Evolutionary conservation across 2,329 filamentous ascomycete genomes (phyloP), one percentile per base, ranked within the genome.

Genomic region (Metarhizium humberi): DNA sequence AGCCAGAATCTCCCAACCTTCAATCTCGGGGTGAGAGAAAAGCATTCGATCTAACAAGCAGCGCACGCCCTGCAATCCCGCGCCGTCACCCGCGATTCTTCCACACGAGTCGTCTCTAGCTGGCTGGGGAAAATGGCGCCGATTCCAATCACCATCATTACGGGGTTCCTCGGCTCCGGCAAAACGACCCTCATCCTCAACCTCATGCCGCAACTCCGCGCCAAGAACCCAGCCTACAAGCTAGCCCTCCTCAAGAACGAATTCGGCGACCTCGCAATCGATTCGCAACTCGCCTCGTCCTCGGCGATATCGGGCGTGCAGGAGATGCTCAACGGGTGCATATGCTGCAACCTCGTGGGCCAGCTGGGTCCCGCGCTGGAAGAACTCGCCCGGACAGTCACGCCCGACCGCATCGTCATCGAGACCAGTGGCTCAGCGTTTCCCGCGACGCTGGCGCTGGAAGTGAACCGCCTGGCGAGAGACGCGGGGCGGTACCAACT

Each of bases 291-390:
- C 34, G 92, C 94, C 16, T 79, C 87, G 0, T 87, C 87, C 14
- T 83, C 83, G 51, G 85, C 92, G 59, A 91, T 99, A 62, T 87
- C 90, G 1, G 92, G 91, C 55, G 92, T 96, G 4, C 88, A 88
- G 64, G 94, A 99, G 72, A 80, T 99, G 1, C 85, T 99, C 54
- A 95, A 96, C 69, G 94, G 92, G 61, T 97, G 94, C 74, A 97
- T 99, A 72, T 99, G 94, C 81, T 99, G 94, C 76, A 97, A 97
- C 69, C 86, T 97, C 30, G 92, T 99, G 58, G 94, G 94, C 16
- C 90, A 95, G 70, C 83, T 99, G 7, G 82, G 84, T 57, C 84
- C 87, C 50, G 92, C 92, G 1, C 84, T 99, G 18, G 74, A 80
- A 47, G 85, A 94, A 66, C 84, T 99, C 45, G 80, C 81, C 52